Conservation (phyloP, 192 early-diverging fungal species). For the Mycoemilia scoparia region DNA sequence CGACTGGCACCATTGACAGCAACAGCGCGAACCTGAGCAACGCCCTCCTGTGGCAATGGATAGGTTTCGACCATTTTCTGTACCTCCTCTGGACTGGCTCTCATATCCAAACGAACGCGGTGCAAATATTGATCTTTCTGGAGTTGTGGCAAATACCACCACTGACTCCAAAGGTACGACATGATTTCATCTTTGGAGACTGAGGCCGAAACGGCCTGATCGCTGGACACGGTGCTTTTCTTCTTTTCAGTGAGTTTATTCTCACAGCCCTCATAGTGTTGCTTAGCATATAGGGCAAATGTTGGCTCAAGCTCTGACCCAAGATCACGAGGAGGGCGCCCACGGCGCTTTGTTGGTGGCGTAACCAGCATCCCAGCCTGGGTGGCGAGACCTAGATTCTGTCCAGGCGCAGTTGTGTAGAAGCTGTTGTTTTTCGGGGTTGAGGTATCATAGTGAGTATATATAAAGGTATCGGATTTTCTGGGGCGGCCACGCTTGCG, state of each 20-base stretch:
- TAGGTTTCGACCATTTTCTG: slow-evolving; percentile 24
- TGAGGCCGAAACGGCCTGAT: too few species aligned
- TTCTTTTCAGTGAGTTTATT: slow-evolving; percentile 6
- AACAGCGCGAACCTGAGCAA: too few species aligned
- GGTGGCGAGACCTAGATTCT: too few species aligned
- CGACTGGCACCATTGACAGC: too few species aligned
- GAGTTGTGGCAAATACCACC: slow-evolving; percentile 22
- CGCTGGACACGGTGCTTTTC: neutral
- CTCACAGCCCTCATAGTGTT: slow-evolving; percentile 8
- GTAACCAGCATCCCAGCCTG: too few species aligned
- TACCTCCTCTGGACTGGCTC: slow-evolving; percentile 19
- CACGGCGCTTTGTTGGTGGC: slow-evolving; percentile 21
- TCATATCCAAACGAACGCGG: slow-evolving; percentile 22
- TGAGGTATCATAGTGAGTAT: neutral
- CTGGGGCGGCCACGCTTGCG: neutral
- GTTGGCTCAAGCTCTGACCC: slow-evolving; percentile 26
- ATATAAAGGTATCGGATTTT: neutral
- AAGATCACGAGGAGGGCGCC: slow-evolving; percentile 28
- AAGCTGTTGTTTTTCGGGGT: slow-evolving; percentile 2
- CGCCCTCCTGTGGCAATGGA: slow-evolving; percentile 16
- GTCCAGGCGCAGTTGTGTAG: too few species aligned
- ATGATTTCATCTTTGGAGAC: slow-evolving; percentile 16
- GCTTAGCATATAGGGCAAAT: slow-evolving; percentile 25
- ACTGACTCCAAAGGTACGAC: slow-evolving; percentile 18
- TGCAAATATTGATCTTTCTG: slow-evolving; percentile 23